Evolutionary conservation across 2,329 filamentous ascomycete species (phyloP).

Genomic region (Lecanicillium sp.): DNA sequence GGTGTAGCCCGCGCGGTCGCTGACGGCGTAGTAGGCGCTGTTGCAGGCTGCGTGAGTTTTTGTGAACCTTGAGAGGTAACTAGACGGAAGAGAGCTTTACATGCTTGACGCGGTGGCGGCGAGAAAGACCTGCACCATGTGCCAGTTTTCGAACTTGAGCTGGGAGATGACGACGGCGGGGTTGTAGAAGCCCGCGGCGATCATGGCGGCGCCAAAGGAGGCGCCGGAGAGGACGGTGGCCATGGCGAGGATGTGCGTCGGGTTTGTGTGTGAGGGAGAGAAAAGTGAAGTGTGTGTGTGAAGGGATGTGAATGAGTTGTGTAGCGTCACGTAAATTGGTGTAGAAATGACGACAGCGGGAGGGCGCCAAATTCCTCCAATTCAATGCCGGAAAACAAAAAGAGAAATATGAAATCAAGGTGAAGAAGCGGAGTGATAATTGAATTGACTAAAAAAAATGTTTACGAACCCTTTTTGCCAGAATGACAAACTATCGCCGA

Average conservation of each 20-base stretch:
- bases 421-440: too few relatives aligned
- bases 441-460: too few relatives aligned
- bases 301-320: background rate
- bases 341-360: too few relatives aligned
- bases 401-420: too few relatives aligned
- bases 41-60: background rate
- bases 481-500: too few relatives aligned
- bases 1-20: constrained; percentile 38
- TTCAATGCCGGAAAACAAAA: too few relatives aligned
- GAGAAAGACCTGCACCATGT: constrained; percentile 61
- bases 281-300: background rate
- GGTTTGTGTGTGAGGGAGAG: background rate
- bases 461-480: too few relatives aligned
- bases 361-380: too few relatives aligned
- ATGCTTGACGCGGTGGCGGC: constrained; percentile 56
- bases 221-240: constrained; percentile 42
- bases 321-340: too few relatives aligned
- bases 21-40: constrained; percentile 40
- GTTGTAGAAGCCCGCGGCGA: constrained; percentile 53
- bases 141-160: constrained; percentile 54
- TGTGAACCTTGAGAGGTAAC: background rate
- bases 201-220: constrained; percentile 56
- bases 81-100: constrained; percentile 36
- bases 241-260: constrained; percentile 18
- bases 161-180: constrained; percentile 56